A percentile compares a stretch with the other conserved stretches of the same genome.
Evolutionary conservation across 805 yeast genomes (phyloP).

Genomic region (Lipomyces kockii): DNA sequence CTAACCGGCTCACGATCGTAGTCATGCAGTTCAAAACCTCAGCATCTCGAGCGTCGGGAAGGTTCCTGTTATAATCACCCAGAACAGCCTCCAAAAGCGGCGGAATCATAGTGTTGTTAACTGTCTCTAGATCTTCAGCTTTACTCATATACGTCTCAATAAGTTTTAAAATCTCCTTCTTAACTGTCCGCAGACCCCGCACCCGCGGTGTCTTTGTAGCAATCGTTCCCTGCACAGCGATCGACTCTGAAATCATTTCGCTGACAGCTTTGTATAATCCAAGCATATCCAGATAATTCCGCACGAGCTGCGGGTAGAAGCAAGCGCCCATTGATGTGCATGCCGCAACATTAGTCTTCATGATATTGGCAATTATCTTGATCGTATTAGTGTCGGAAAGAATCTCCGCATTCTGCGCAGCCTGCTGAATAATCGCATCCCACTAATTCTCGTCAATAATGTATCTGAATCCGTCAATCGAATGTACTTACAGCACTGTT

Average conservation of each 20-base stretch:
- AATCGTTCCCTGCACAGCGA: slow-evolving; percentile 77
- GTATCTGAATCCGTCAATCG: not conserved
- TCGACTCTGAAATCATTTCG: slow-evolving; percentile 77
- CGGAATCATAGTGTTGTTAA: slow-evolving; percentile 79
- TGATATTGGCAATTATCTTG: slow-evolving; percentile 88
- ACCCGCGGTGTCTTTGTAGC: slow-evolving; percentile 96
- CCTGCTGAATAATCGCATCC: slow-evolving; percentile 84
- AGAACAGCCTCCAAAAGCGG: slow-evolving; percentile 83
- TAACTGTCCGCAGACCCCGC: slow-evolving; percentile 92
- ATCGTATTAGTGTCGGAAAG: slow-evolving; percentile 73
- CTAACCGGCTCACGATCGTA: slow-evolving; percentile 84
- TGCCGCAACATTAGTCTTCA: slow-evolving; percentile 93
- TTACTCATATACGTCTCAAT: slow-evolving; percentile 86
- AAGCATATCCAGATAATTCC: slow-evolving; percentile 86
- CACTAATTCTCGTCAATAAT: slow-evolving; percentile 48
- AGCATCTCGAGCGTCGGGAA: slow-evolving; percentile 96
- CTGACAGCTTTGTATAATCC: slow-evolving; percentile 88
- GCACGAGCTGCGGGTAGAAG: slow-evolving; percentile 83
- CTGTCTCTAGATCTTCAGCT: slow-evolving; percentile 83
- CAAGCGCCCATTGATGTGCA: slow-evolving; percentile 94
- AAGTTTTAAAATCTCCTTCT: slow-evolving; percentile 88
- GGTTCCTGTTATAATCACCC: slow-evolving; percentile 85
- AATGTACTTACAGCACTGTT: slow-evolving; percentile 65
- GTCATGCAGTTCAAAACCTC: slow-evolving; percentile 96
- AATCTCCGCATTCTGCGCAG: slow-evolving; percentile 80